Conservation (phyloP, 1,284 basidiomycete genomes). For the Papiliotrema terrestris region DNA sequence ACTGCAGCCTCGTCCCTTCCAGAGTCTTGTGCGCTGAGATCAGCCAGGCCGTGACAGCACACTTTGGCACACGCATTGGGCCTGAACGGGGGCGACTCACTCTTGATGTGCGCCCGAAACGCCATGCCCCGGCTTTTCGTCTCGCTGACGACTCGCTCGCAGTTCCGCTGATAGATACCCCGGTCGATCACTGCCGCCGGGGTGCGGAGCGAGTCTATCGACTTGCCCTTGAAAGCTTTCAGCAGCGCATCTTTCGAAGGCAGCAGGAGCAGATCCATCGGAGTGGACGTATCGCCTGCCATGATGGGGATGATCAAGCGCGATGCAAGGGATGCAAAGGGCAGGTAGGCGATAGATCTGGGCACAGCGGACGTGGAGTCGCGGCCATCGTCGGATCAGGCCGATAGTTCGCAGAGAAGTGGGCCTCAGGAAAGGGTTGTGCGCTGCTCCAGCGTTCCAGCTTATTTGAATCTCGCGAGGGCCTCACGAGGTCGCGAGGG, state of each 20-base stretch:
- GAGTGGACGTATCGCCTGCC: slow-evolving; percentile 12
- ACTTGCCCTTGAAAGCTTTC: slow-evolving; percentile 60
- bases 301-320: background rate
- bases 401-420: too few species aligned
- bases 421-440: too few species aligned
- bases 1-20: slow-evolving; percentile 68
- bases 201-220: slow-evolving; percentile 62
- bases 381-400: too few species aligned
- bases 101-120: slow-evolving; percentile 81
- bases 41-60: slow-evolving; percentile 3
- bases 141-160: slow-evolving; percentile 64
- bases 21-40: slow-evolving; percentile 57
- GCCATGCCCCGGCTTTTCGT: slow-evolving; percentile 61
- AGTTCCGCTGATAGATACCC: slow-evolving; percentile 65
- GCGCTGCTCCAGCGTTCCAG: too few species aligned
- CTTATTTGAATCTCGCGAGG: too few species aligned
- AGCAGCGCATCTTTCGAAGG: slow-evolving; percentile 58
- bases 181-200: slow-evolving; percentile 76
- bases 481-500: too few species aligned
- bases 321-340: too few species aligned
- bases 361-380: too few species aligned
- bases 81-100: slow-evolving; percentile 57
- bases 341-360: too few species aligned
- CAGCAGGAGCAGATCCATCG: slow-evolving; percentile 24
- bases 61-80: background rate